Evolutionary conservation across 106 monocot species (phyloP).

Genomic region (Dendrobium chrysotoxum): DNA sequence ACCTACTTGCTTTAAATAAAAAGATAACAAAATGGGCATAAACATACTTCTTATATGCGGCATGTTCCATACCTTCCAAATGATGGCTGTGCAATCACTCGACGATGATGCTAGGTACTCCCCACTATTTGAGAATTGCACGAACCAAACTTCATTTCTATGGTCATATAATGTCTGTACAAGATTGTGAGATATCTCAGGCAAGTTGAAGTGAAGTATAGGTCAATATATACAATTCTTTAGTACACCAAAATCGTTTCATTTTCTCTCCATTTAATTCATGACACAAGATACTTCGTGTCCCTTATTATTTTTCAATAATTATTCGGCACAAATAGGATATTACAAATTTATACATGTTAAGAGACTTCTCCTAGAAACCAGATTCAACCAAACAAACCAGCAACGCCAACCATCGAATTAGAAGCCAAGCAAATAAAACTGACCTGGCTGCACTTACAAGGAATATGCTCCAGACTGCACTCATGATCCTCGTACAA

Average conservation of each 20-base stretch:
- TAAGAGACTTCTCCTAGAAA: neutral
- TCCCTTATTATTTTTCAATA: neutral
- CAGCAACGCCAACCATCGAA: neutral
- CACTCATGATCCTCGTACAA: constrained; percentile 60
- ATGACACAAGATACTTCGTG: neutral
- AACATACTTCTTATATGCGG: neutral
- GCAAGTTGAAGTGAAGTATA: neutral
- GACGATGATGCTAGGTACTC: constrained; percentile 67
- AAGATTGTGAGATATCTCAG: constrained; percentile 3
- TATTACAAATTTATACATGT: neutral
- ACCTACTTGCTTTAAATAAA: neutral
- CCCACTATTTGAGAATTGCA: constrained; percentile 73
- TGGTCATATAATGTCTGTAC: constrained; percentile 58
- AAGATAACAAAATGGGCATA: constrained; percentile 2
- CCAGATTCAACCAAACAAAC: neutral
- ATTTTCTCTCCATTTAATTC: neutral
- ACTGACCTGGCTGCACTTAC: constrained; percentile 47
- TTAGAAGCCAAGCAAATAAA: neutral
- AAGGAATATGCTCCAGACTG: constrained; percentile 39
- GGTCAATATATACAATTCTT: neutral
- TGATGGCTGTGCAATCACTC: constrained; percentile 69
- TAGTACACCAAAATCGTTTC: neutral
- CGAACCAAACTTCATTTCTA: constrained; percentile 78
- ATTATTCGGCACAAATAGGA: neutral
- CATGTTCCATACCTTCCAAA: constrained; percentile 51